Base-by-base conservation (phyloP, 768 basidiomycete genomes). In the Macrolepiota fuliginosa region DNA sequence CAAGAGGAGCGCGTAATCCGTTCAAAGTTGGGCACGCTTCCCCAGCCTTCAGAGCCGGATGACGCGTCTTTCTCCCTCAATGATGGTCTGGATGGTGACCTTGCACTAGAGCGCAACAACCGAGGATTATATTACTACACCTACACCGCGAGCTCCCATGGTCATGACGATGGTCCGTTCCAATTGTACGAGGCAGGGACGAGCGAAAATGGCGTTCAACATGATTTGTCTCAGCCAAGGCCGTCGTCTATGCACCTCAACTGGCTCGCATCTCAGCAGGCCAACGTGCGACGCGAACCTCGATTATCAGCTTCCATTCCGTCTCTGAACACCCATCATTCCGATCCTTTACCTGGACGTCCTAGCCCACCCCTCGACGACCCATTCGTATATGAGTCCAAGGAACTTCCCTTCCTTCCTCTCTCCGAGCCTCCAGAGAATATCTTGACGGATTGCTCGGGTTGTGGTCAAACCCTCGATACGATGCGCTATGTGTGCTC, bases 401-500 rank as follows among this genome's bases (percentile, higher is more conserved):
- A 58, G 17, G 47, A 85, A 1, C 76, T 87, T 13, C 83, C 81
- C 40, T 83, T 78, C 61, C 72, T 83, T 25, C 77, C 77, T 1
- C 75, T 80, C 2, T 68, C 75, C 22, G 76, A 75, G 0, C 82
- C 88, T 22, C 83, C 88, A 9, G 77, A 82, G 4, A 82, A 84
- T 25, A 79, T 81, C 50, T 82, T 91, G 17, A 93, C 94, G 1
- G 83, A 86, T 53, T 98, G 96, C 72, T 94, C 93, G 0, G 84
- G 85, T 50, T 98, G 96, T 66, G 90, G 89, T 13, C 72, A 80
- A 0, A 68, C 86, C 5, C 77, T 98, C 19, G 89, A 93, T 55
- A 82, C 85, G n/a, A 86, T 96, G 71, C 87, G 92, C 50, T 97
- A 98, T 71, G 88, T 96, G 13, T 98, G 96, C 69, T 82, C 88